These are phyloP conservation scores for Puccinellia tenuiflora DNA, from an alignment of 176 grass and related monocot species.

Conservation along the genomic window DNA sequence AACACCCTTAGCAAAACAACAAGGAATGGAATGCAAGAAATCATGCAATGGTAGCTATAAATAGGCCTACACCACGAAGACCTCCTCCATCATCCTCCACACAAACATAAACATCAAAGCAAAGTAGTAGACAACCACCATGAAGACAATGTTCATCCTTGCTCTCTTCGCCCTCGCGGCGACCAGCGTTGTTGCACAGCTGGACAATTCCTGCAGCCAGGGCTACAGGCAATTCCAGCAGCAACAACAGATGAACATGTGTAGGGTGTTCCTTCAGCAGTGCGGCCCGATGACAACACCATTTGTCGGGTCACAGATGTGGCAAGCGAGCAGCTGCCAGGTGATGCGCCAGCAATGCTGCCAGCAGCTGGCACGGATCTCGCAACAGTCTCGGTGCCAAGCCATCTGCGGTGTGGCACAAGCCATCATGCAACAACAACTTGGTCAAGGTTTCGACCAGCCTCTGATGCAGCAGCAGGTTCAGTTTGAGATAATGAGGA, in stretches of 20 bases:
- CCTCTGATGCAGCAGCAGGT: not conserved
- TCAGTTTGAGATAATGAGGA: not conserved
- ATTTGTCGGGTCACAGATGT: not conserved
- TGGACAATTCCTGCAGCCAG: not conserved
- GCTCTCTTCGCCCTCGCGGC: not conserved
- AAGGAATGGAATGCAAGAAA: too few relatives aligned
- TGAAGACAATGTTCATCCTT: not conserved
- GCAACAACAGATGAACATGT: not conserved
- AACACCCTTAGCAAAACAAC: not conserved
- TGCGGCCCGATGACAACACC: not conserved
- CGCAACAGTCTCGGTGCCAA: not conserved
- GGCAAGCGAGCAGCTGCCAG: not conserved
- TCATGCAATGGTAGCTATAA: not conserved
- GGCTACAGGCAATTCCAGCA: not conserved
- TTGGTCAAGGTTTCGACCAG: not conserved
- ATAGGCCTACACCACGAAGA: not conserved
- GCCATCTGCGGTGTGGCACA: not conserved
- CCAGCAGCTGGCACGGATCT: not conserved
- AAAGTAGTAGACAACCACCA: not conserved
- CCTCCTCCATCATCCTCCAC: not conserved
- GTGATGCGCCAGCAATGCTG: conserved; percentile 17
- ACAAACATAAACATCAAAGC: not conserved
- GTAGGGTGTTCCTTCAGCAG: not conserved
- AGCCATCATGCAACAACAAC: not conserved
- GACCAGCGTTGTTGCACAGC: not conserved